Evolutionary conservation across 768 basidiomycete genomes (phyloP), one percentile per base, ranked within the genome.

Genomic region (Pleurotus tuoliensis): DNA sequence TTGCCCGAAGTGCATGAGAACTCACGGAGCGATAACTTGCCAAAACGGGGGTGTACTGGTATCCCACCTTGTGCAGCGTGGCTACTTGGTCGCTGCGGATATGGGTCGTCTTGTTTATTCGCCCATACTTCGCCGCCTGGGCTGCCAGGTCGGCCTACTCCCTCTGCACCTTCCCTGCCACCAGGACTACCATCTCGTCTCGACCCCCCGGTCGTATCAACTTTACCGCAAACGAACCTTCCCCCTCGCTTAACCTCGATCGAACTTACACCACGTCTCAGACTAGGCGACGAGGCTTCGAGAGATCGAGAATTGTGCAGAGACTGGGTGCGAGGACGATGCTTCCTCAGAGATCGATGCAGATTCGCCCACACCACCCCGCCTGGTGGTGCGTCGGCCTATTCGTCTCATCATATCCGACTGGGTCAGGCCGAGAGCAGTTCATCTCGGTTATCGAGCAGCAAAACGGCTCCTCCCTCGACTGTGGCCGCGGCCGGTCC

Each of bases 351-450:
- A 6, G 65, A 68, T 55, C 40, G 56, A 3, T 74, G 73, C 54
- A 59, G 38, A 37, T 69, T 57, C 48, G 56, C 64, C 11, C 75
- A 76, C 60, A 64, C 65, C 7, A 68, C 72, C 40, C 58, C 51
- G 15, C 51, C 51, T 22, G 51, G 51, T 9, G 30, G 30, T 34
- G 47, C 47, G 7, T 22, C 24, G 22, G 15, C 7, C 22, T 5
- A 30, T 20, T 25, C 51, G 20, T n/a, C 37, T 22, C n/a, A n/a
- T 9, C 39, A 39, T 25, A 15, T 4, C 11, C 38, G 8, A n/a
- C 39, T 13, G 37, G 37, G 13, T 47, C 46, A 47, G 24, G 24
- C 46, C 16, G 37, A 37, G 38, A 52, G 38, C 16, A 13, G 20
- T n/a, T 18, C 51, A 9, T 52, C 51, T 9, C 51, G 24, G 9